Evolutionary conservation across 257 asterid species (phyloP).

Genomic region (Gentiana dahurica): DNA sequence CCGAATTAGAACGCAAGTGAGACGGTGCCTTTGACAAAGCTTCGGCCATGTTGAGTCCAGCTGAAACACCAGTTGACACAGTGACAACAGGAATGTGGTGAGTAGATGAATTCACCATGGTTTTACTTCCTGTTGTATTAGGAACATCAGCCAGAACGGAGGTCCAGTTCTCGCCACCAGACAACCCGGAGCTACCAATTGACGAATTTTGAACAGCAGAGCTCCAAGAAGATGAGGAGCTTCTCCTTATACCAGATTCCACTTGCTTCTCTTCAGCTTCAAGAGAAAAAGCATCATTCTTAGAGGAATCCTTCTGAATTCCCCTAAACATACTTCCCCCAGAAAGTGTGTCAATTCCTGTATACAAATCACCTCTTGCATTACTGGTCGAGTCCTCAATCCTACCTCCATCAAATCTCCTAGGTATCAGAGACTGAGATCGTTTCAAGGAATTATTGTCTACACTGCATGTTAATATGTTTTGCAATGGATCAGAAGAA

Average conservation of each 20-base stretch:
- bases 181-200: too few species aligned
- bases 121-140: too few species aligned
- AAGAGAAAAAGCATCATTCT: too few species aligned
- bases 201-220: too few species aligned
- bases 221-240: too few species aligned
- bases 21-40: conserved; percentile 54
- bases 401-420: conserved; percentile 34
- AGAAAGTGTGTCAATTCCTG: conserved; percentile 22
- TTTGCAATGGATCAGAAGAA: conserved; percentile 33
- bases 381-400: conserved; percentile 27
- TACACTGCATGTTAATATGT: conserved; percentile 24
- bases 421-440: conserved; percentile 51
- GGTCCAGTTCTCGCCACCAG: too few species aligned
- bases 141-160: too few species aligned
- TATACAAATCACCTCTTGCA: conserved; percentile 8
- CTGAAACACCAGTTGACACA: conserved; percentile 25
- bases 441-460: conserved; percentile 41
- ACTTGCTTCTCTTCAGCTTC: too few species aligned
- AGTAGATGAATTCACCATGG: too few species aligned
- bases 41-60: conserved; percentile 74
- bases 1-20: conserved; percentile 34
- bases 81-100: neutral
- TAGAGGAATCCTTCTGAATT: too few species aligned
- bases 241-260: too few species aligned
- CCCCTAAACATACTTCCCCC: conserved; percentile 18